Percentiles rank a stretch among this genome's conserved stretches.
These are phyloP conservation scores for Ziziphus jujuba DNA, from an alignment of 306 rosid genomes.

Conservation along the genomic window DNA sequence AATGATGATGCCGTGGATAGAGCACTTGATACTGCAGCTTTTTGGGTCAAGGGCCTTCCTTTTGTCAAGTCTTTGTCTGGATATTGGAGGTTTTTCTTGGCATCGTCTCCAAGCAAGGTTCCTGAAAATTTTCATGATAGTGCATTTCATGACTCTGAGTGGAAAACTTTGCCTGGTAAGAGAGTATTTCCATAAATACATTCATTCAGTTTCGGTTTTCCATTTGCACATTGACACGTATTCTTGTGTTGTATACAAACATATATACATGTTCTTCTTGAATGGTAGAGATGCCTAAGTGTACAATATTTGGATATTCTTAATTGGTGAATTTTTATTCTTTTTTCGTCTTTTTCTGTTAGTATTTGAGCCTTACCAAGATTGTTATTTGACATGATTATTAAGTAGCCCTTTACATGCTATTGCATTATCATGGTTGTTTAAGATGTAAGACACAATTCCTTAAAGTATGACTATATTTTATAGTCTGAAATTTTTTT, in stretches of 20 bases:
- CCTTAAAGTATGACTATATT: slow-evolving; percentile 18
- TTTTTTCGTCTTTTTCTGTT: too few relatives aligned
- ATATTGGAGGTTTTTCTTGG: slow-evolving; percentile 79
- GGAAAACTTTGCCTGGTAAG: slow-evolving; percentile 82
- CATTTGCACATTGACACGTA: neutral
- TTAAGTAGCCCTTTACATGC: neutral
- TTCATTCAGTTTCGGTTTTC: neutral
- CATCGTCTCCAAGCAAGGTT: slow-evolving; percentile 60
- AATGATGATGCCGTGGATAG: slow-evolving; percentile 71
- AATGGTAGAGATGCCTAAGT: neutral
- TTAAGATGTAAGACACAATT: neutral
- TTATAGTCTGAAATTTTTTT: slow-evolving; percentile 22
- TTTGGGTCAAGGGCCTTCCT: slow-evolving; percentile 81
- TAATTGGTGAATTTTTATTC: too few relatives aligned
- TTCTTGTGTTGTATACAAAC: too few relatives aligned
- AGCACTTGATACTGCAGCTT: slow-evolving; percentile 77
- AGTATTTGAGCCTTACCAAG: neutral
- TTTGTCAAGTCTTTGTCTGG: slow-evolving; percentile 87
- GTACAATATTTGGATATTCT: too few relatives aligned
- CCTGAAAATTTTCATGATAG: slow-evolving; percentile 61
- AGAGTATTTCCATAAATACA: neutral
- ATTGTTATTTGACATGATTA: neutral
- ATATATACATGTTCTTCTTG: too few relatives aligned
- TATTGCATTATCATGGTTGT: neutral
- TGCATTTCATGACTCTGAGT: slow-evolving; percentile 62